Evolutionary conservation across 169 alveolate species (phyloP), one percentile per base, ranked within the genome.

Genomic region (Babesia ovis): DNA sequence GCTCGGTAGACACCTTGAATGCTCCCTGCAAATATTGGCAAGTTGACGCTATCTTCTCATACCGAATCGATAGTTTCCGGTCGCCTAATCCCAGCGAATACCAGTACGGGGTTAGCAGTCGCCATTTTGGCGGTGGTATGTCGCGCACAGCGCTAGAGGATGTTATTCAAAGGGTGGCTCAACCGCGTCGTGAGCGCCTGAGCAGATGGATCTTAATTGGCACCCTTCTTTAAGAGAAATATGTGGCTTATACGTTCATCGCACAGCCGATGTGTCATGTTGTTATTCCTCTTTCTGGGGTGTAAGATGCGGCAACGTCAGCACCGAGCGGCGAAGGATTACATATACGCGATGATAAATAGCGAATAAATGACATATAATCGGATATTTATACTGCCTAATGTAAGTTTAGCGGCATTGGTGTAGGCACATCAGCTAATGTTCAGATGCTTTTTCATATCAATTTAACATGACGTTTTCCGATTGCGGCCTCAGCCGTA

Each of bases 1-100:
- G 76, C 67, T 92, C 97, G 29, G 90, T 92, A 41, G 96, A 90
- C 85, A 92, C 94, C 72, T 92, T 91, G 85, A 94, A 94, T 27
- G 94, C 85, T 8, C 97, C 97, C 91, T 90, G 82, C 12, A 58
- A n/a, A 51, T 11, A 3, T 23, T 16, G n/a, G 43, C 20, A 16
- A 27, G 3, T 2, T 27, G 0, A 4, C 18, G 12, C 18, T 18
- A 39, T n/a, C 35, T 37, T 27, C 46, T 20, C 76, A 4, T 79
- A 79, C 86, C 48, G 66, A 29, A 37, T 79, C 86, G 20, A 54
- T 64, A 20, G 67, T 54, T 3, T 59, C 86, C 8, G 86, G 77
- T 16, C 83, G 29, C 37, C 73, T 37, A 69, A 79, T 79, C 42
- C 73, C 72, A 4, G 80, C 86, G 41, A 57, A 79, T 18, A 74